phyloP scores from a whole-genome alignment of 805 yeast genomes.

The Ogataea paraovalis region DNA sequence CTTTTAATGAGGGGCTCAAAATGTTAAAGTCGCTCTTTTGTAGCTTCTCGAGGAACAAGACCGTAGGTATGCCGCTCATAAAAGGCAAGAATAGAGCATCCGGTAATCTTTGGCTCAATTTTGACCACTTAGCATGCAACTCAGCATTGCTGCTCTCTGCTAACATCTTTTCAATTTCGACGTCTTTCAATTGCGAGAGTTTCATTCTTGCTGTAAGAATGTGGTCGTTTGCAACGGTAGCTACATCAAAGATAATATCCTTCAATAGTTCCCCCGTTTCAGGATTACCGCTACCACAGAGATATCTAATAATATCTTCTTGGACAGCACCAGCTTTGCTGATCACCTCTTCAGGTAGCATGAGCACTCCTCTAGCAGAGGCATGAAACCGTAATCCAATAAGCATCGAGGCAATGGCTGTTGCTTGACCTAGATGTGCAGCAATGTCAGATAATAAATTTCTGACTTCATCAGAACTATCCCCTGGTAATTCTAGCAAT shows the following conservation, averaged over 20 bases:
- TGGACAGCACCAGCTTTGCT: slow-evolving; percentile 53
- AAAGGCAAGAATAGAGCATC: slow-evolving; percentile 66
- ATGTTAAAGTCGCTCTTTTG: slow-evolving; percentile 66
- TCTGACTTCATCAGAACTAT: slow-evolving; percentile 26
- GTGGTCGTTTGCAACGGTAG: slow-evolving; percentile 78
- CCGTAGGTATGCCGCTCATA: slow-evolving; percentile 63
- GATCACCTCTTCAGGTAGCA: slow-evolving; percentile 62
- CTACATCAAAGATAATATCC: slow-evolving; percentile 63
- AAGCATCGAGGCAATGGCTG: slow-evolving; percentile 62
- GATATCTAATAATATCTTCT: slow-evolving; percentile 46
- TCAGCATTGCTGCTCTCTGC: slow-evolving; percentile 12
- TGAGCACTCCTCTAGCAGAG: slow-evolving; percentile 42
- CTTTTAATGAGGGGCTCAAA: slow-evolving; percentile 38
- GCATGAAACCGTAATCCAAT: slow-evolving; percentile 60
- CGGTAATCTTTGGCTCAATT: slow-evolving; percentile 47
- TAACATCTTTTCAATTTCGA: slow-evolving; percentile 36
- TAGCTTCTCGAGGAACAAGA: slow-evolving; percentile 55
- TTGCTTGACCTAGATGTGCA: slow-evolving; percentile 83
- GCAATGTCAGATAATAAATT: slow-evolving; percentile 51
- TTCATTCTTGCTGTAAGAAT: slow-evolving; percentile 63
- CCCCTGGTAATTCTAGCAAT: slow-evolving; percentile 43
- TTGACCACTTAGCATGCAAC: slow-evolving; percentile 15
- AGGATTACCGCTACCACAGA: slow-evolving; percentile 15
- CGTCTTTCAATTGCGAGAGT: slow-evolving; percentile 35
- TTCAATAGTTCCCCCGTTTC: slow-evolving; percentile 36